A percentile compares a stretch with the other conserved stretches of the same genome.
Conservation (phyloP, 1,284 basidiomycete species). For the Megacollybia platyphylla region DNA sequence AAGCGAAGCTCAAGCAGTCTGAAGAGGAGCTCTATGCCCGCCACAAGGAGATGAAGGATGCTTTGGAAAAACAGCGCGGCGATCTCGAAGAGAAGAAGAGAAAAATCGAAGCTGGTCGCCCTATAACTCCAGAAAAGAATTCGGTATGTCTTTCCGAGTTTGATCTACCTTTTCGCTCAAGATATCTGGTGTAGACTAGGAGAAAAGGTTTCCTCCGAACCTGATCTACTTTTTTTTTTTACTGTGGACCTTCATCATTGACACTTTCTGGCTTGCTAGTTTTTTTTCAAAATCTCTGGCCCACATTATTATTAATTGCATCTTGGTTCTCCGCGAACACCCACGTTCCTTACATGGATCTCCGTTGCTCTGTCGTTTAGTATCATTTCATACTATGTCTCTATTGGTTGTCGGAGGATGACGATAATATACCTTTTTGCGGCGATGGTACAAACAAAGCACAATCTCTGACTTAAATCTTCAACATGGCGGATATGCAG, state of each 20-base stretch:
- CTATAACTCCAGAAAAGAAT: conserved; percentile 88
- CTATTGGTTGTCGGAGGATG: conserved; percentile 4
- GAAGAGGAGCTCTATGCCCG: conserved; percentile 96
- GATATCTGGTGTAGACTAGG: conserved; percentile 33
- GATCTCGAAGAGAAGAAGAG: conserved; percentile 99
- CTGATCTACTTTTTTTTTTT: conserved; percentile 20
- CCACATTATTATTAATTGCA: conserved; percentile 20
- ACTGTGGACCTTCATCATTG: conserved; percentile 11
- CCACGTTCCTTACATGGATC: conserved; percentile 52
- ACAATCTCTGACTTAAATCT: conserved; percentile 4
- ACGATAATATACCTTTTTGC: conserved; percentile 12
- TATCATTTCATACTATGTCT: conserved; percentile 27
- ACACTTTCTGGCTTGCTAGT: not conserved
- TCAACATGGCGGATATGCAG: conserved; percentile 52
- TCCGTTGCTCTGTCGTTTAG: conserved; percentile 36
- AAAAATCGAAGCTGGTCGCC: conserved; percentile 87
- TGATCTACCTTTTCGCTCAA: conserved; percentile 6
- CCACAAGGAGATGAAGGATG: conserved; percentile 98
- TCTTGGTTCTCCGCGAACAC: conserved; percentile 31
- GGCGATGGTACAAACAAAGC: not conserved
- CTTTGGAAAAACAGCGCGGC: conserved; percentile 89
- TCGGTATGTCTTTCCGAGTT: conserved; percentile 32
- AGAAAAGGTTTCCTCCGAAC: conserved; percentile 71
- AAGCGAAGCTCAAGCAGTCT: conserved; percentile 93
- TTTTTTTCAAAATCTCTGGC: conserved; percentile 15